Evolutionary conservation across 2,329 filamentous ascomycete species (phyloP), one percentile per base, ranked within the genome.

Genomic region (Penicillium sp.): DNA sequence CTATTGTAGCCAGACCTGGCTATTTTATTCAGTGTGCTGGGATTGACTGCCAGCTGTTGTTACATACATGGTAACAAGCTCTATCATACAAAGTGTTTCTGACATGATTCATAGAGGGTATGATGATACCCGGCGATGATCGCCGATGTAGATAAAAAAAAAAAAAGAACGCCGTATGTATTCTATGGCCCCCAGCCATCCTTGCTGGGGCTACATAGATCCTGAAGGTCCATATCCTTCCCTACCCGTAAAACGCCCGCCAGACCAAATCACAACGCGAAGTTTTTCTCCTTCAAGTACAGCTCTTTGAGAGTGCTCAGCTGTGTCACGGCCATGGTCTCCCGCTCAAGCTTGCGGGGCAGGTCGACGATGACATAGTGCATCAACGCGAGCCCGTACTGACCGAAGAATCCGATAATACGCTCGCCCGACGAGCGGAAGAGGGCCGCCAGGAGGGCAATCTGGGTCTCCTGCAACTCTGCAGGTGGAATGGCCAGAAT

Each of bases 401-500:
- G 86, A 1, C 92, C 93, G 68, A 92, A 99, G 64, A 94, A 91
- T 15, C 81, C 79, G 48, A 97, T 77, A 66, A 97, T 91, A 19
- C 89, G 87, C 53, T 85, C 81, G 60, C 91, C 87, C 60, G 88
- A 88, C 25, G 87, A 84, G 53, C 88, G 82, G 31, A 93, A 84
- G 82, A 93, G 87, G 8, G 85, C 80, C 57, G 87, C 84, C 40
- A 93, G 78, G 2, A 92, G 84, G 5, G 87, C 81, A 60, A 86
- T 84, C 63, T 92, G 89, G 0, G 89, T 92, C 60, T 87, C 84
- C n/a, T 87, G 88, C 10, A 88, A 82, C 62, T 90, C 82, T 10
- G 76, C 73, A 0, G 85, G 69, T 0, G 91, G 88, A 0, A 90
- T 89, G 70, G 91, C 92, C 69, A 92, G 78, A 38, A 97, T 90